A percentile compares a stretch with the other conserved stretches of the same genome.
phyloP scores from a whole-genome alignment of 352 stramenopile genomes.

The Hyaloperonospora brassicae region DNA sequence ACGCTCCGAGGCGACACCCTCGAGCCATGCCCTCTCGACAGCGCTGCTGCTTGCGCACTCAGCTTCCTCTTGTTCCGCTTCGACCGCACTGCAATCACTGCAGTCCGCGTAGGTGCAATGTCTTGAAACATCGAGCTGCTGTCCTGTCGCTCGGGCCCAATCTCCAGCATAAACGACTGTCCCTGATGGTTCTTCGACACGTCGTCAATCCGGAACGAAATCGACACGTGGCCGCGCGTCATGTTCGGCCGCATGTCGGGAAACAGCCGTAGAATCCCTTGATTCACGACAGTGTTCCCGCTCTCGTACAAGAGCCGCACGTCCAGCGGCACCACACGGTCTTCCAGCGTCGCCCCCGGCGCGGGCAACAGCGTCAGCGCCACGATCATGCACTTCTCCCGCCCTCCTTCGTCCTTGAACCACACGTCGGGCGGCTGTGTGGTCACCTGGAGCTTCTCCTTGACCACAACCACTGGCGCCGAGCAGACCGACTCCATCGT shows the following conservation, averaged over 20 bases:
- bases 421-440: constrained; percentile 86
- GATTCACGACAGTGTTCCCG: constrained; percentile 77
- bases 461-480: constrained; percentile 51
- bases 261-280: constrained; percentile 87
- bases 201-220: constrained; percentile 94
- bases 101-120: constrained; percentile 82
- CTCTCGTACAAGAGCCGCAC: constrained; percentile 80
- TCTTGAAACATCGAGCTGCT: constrained; percentile 82
- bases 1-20: constrained; percentile 37
- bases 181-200: constrained; percentile 97
- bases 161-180: constrained; percentile 88
- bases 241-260: constrained; percentile 85
- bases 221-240: constrained; percentile 62
- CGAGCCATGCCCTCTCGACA: constrained; percentile 15
- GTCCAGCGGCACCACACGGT: constrained; percentile 68
- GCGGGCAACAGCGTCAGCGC: constrained; percentile 71
- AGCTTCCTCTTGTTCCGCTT: constrained; percentile 92
- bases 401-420: constrained; percentile 95
- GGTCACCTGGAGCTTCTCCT: constrained; percentile 71
- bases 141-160: constrained; percentile 83
- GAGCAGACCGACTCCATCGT: constrained; percentile 63
- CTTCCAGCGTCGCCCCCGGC: constrained; percentile 52
- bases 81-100: constrained; percentile 88
- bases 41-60: constrained; percentile 24
- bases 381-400: constrained; percentile 92